A percentile compares a stretch with the other conserved stretches of the same genome.
Conservation (phyloP, 352 stramenopile species). For the Phytopythium litorale region DNA sequence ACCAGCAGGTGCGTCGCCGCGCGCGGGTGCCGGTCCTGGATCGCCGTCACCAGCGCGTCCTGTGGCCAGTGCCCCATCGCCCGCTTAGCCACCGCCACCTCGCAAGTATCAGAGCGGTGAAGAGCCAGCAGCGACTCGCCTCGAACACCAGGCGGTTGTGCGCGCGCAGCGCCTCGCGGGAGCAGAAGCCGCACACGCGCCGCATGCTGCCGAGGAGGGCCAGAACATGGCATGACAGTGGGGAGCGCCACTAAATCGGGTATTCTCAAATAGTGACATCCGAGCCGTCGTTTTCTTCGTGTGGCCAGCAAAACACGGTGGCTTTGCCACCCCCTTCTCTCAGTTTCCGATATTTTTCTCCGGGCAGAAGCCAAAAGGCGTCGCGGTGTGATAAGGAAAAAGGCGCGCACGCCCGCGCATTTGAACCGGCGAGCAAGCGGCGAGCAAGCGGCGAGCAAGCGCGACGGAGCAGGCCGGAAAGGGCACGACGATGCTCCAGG, state of each 20-base stretch:
- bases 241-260: not conserved
- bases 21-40: slow-evolving; percentile 54
- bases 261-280: not conserved
- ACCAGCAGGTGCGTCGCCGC: slow-evolving; percentile 55
- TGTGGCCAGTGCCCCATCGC: slow-evolving; percentile 6
- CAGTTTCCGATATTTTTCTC: slow-evolving; percentile 2
- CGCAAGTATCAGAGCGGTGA: too few species aligned
- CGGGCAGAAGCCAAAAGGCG: slow-evolving; percentile 36
- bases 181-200: slow-evolving; percentile 53
- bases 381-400: slow-evolving; percentile 17
- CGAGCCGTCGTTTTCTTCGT: too few species aligned
- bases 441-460: not conserved
- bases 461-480: too few species aligned
- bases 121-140: slow-evolving; percentile 14
- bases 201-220: not conserved
- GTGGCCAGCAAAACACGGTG: slow-evolving; percentile 6
- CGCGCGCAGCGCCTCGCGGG: slow-evolving; percentile 32
- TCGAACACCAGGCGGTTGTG: slow-evolving; percentile 57
- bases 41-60: slow-evolving; percentile 58
- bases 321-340: not conserved
- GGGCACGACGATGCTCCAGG: not conserved
- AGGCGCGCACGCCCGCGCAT: not conserved
- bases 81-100: not conserved
- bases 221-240: too few species aligned
- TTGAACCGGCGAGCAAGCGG: not conserved